Evolutionary conservation across 495 filamentous ascomycete genomes (phyloP), one percentile per base, ranked within the genome.

Genomic region (Monascus purpureus): DNA sequence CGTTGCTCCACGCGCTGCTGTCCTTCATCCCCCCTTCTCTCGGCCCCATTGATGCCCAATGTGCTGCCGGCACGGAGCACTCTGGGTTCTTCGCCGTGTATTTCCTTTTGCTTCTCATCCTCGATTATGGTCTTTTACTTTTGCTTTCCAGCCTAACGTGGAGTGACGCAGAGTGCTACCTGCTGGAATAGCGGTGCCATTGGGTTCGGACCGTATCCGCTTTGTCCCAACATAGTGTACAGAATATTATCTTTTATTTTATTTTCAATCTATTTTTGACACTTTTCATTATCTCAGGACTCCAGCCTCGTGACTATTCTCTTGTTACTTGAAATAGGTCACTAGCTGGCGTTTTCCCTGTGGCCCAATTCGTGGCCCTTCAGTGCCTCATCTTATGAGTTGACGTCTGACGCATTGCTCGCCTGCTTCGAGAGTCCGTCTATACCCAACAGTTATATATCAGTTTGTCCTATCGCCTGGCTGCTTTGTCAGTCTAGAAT

Each of bases 41-140:
- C 43, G 49, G 52, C 36, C 20, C 31, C 24, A 27, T 61, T 63
- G 57, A 51, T 63, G 58, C 59, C 59, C 59, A 63, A 63, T 55
- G 46, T 15, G 29, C 29, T 28, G 35, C 41, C 42, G 46, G 47
- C 41, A 40, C 43, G 36, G 35, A 22, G 22, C 49, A 43, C 55
- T 57, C 57, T 53, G 55, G 40, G 36, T 38, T 43, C 33, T 37
- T 35, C 39, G 33, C 26, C 37, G 43, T 43, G 33, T 36, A 36
- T 38, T 40, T 52, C 27, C 37, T 55, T 22, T 47, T 40, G 14
- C 33, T 41, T 35, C 45, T 33, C 29, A 40, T 42, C 46, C 45
- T 35, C 36, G 29, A 29, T 41, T 37, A 32, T 35, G 30, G 24
- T 41, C 44, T 45, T 37, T 42, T 39, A 39, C 37, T 39, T 38